Evolutionary conservation across 2,329 filamentous ascomycete genomes (phyloP), one percentile per base, ranked within the genome.

Genomic region (Sporothrix inflata): DNA sequence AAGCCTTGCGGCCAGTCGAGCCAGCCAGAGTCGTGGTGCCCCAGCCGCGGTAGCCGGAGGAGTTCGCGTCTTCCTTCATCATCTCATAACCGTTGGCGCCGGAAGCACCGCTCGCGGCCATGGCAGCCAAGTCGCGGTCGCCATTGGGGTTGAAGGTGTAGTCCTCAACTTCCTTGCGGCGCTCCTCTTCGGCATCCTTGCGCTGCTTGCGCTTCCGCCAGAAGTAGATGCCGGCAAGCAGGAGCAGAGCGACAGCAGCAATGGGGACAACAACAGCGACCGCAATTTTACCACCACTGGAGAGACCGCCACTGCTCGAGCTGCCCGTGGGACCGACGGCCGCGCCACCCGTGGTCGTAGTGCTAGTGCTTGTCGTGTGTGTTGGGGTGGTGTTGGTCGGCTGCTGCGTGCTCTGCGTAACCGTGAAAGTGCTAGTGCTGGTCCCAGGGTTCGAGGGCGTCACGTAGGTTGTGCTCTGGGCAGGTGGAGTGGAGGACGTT

Each of bases 111-210:
- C 70, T 72, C 0, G 71, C 77, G 9, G 76, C 77, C 71, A 87
- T 80, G 12, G 83, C 83, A 7, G 83, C 87, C 14, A 97, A 85
- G 0, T 92, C 94, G 0, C 94, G 94, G 79, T 98, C 94, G 73
- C 94, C 91, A 82, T 98, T 98, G n/a, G 96, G 96, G 81, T 98
- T 98, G 85, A 94, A 98, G 42, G 92, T 91, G 80, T 98, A 98
- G 79, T 98, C 96, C 80, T 98, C 95, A 12, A 98, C 94, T 82
- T 99, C 96, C 83, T 98, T 98, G 75, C 94, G 89, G 68, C 96
- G 89, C 77, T 94, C 90, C 79, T 98, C 96, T 79, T 96, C 94
- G 16, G 91, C 92, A 75, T 90, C 89, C 84, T 94, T 96, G 75
- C 91, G 90, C 78, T 92, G 90, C 84, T 97, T 97, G 75, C 94